These are phyloP conservation scores for Azolla pinnata DNA, from an alignment of 75 land plant species.

Conservation along the genomic window DNA sequence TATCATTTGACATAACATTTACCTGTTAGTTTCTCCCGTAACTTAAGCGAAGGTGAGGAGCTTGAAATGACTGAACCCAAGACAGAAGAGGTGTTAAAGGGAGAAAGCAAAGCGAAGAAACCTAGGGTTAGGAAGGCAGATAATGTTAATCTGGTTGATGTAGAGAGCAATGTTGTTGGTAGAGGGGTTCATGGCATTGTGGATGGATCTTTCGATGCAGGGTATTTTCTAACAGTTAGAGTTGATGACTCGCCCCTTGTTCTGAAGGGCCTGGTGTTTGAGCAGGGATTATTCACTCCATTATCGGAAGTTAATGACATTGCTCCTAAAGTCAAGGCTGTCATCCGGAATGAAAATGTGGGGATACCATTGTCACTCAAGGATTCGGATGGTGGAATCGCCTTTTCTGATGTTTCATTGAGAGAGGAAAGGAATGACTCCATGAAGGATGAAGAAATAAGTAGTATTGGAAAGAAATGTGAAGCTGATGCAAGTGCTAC, in stretches of 20 bases:
- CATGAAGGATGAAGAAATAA: too few species aligned
- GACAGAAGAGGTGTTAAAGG: neutral
- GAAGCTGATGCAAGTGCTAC: too few species aligned
- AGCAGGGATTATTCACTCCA: constrained; percentile 21
- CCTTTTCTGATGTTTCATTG: too few species aligned
- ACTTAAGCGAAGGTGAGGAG: too few species aligned
- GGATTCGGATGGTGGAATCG: too few species aligned
- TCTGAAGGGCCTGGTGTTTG: constrained; percentile 14
- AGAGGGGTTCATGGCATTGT: constrained; percentile 14
- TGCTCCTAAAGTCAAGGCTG: constrained; percentile 16
- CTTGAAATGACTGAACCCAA: neutral
- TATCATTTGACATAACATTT: too few species aligned
- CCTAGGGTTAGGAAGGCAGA: neutral
- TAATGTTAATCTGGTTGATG: neutral
- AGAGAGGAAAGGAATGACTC: too few species aligned
- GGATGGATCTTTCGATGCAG: constrained; percentile 21
- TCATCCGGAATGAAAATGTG: neutral
- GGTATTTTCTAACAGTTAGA: constrained; percentile 14
- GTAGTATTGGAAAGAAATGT: too few species aligned
- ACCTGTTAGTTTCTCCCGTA: too few species aligned
- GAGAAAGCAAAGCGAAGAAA: neutral
- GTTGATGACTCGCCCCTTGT: constrained; percentile 11
- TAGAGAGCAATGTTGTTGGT: neutral
- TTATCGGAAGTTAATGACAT: constrained; percentile 19
- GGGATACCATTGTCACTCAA: too few species aligned